Base-by-base conservation (phyloP, 2,329 filamentous ascomycete genomes). In the Aspergillus awamori region DNA sequence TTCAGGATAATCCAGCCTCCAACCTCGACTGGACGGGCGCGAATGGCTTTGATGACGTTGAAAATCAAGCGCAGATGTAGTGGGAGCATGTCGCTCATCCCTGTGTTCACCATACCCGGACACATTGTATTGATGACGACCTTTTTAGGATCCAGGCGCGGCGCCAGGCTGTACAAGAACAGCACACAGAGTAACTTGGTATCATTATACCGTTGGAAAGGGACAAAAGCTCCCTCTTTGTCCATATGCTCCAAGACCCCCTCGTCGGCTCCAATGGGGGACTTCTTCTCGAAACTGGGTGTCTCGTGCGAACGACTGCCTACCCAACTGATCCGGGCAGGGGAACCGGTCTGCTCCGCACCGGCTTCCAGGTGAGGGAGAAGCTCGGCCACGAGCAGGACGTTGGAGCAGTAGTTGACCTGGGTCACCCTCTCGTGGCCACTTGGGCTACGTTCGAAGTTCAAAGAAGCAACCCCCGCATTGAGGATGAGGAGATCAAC, bases 341-440 rank as follows among this genome's bases (percentile, higher is more conserved):
- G 61, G 0, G 30, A 43, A 2, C 63, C 62, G 4, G 58, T 64
- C 38, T 60, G 64, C 33, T 60, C 53, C 1, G 67, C 64, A 10
- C 60, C 38, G 2, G 39, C 41, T 43, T 66, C 67, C 6, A 78
- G 64, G 24, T 79, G 60, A 2, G 71, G 70, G 2, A 74, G 60
- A 15, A 74, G 57, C 13, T 68, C 63, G 3, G 69, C 61, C 7
- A 70, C 38, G 8, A 74, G 61, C 3, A 74, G 62, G 3, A 63
- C 57, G 6, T 72, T 74, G 11, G 70, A 69, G 38, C 64, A 59
- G 58, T 73, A 73, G 36, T 74, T 75, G 26, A 73, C 74, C 59
- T 82, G 80, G 10, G 79, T 54, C 13, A 64, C 68, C 5, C 69
- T 59, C 59, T 81, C 79, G 58, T 80, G 76, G 2, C 78, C 76